phyloP scores from a whole-genome alignment of 1,284 basidiomycete species.

The Naganishia sp. region DNA sequence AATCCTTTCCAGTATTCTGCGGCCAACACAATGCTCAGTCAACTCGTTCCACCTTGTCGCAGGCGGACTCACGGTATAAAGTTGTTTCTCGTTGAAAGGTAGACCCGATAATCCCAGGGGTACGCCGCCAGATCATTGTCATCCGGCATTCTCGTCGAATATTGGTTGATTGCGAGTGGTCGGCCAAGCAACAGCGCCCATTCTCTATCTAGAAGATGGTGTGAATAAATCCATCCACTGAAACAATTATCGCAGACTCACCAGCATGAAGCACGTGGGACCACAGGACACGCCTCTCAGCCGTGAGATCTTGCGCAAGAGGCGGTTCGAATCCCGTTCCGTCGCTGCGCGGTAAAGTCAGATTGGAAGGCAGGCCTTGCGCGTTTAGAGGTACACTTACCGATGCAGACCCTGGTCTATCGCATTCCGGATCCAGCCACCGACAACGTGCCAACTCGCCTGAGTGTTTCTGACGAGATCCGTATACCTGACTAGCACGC shows the following conservation, averaged over 20 bases:
- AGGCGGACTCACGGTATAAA: constrained; percentile 27
- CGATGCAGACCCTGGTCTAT: constrained; percentile 32
- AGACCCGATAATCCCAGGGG: constrained; percentile 32
- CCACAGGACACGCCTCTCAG: constrained; percentile 32
- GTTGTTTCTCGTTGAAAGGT: constrained; percentile 24
- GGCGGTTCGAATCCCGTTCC: constrained; percentile 27
- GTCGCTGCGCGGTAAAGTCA: constrained; percentile 5
- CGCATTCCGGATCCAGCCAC: constrained; percentile 30
- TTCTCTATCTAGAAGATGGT: constrained; percentile 17
- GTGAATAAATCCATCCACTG: too few species aligned
- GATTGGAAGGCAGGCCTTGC: background rate
- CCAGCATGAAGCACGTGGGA: constrained; percentile 31
- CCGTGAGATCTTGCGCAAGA: constrained; percentile 25
- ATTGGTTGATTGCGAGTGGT: constrained; percentile 30
- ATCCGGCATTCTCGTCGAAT: constrained; percentile 31
- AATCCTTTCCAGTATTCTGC: constrained; percentile 31
- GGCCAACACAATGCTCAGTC: background rate
- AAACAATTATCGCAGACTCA: background rate
- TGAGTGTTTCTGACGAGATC: constrained; percentile 31
- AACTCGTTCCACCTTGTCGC: background rate
- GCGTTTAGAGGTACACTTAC: background rate
- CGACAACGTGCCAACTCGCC: constrained; percentile 30
- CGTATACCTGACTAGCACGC: constrained; percentile 28
- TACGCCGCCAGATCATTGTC: constrained; percentile 26
- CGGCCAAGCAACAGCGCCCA: constrained; percentile 30